These are phyloP conservation scores for Fraxinus baroniana DNA, from an alignment of 305 asterid species.

Conservation along the genomic window DNA sequence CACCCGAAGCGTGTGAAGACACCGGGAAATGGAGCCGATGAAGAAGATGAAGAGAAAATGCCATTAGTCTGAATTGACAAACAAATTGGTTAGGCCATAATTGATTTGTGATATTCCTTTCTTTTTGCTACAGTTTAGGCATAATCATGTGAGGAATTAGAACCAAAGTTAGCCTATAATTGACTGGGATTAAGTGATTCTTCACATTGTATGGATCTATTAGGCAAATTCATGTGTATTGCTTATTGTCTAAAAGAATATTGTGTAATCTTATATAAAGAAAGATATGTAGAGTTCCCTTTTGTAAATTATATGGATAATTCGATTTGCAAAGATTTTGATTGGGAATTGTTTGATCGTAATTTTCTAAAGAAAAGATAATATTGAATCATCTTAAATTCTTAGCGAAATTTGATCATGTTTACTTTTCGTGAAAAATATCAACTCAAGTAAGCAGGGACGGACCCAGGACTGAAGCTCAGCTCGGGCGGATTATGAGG, in stretches of 20 bases:
- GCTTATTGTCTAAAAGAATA: neutral
- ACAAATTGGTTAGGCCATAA: neutral
- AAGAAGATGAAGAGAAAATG: conserved; percentile 33
- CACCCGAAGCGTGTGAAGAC: conserved; percentile 16
- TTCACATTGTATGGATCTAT: neutral
- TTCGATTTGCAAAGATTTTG: neutral
- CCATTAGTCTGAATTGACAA: conserved; percentile 29
- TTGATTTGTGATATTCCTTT: neutral
- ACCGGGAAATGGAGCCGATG: conserved; percentile 18
- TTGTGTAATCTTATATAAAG: neutral
- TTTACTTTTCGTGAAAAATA: neutral
- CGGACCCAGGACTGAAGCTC: too few relatives aligned
- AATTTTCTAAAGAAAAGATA: too few relatives aligned
- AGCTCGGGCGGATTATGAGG: too few relatives aligned
- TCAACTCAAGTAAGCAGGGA: neutral
- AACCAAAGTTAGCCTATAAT: neutral
- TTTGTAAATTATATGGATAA: neutral
- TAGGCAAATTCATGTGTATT: neutral
- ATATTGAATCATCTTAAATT: neutral
- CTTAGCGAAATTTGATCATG: neutral
- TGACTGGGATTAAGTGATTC: neutral
- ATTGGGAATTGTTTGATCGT: neutral
- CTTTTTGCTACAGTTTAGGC: neutral
- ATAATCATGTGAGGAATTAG: neutral
- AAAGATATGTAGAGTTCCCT: neutral